These are phyloP conservation scores for Cyclotella sp. DNA, from an alignment of 108 stramenopile species.

Conservation along the genomic window DNA sequence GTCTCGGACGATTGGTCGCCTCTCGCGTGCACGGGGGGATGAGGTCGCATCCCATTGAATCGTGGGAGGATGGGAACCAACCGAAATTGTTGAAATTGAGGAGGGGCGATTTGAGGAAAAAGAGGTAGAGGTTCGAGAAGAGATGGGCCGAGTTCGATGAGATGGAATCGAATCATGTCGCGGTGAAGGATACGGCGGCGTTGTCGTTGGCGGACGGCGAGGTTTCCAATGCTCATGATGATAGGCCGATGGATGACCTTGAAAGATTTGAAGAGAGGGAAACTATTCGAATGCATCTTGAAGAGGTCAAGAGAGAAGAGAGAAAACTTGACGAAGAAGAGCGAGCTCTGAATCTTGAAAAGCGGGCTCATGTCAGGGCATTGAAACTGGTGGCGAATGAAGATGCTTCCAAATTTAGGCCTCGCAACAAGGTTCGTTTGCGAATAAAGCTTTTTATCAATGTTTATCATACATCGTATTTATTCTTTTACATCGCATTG, in stretches of 20 bases:
- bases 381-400: conserved; percentile 85
- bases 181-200: background rate
- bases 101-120: conserved; percentile 50
- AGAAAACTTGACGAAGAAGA: conserved; percentile 70
- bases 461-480: background rate
- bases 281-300: conserved; percentile 72
- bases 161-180: background rate
- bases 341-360: conserved; percentile 70
- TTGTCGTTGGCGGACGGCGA: background rate
- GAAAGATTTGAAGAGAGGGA: conserved; percentile 63
- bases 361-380: conserved; percentile 73
- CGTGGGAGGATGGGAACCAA: conserved; percentile 88
- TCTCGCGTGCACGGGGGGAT: conserved; percentile 56
- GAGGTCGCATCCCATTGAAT: conserved; percentile 45
- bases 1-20: conserved; percentile 75
- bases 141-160: conserved; percentile 20
- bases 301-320: conserved; percentile 61
- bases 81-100: conserved; percentile 53
- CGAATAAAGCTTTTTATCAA: background rate
- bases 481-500: background rate
- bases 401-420: conserved; percentile 78
- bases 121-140: conserved; percentile 52
- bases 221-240: background rate
- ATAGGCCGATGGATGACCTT: conserved; percentile 31
- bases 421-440: conserved; percentile 68